Conservation (phyloP, 1,139 yeast species). For the Candida dubliniensis region DNA sequence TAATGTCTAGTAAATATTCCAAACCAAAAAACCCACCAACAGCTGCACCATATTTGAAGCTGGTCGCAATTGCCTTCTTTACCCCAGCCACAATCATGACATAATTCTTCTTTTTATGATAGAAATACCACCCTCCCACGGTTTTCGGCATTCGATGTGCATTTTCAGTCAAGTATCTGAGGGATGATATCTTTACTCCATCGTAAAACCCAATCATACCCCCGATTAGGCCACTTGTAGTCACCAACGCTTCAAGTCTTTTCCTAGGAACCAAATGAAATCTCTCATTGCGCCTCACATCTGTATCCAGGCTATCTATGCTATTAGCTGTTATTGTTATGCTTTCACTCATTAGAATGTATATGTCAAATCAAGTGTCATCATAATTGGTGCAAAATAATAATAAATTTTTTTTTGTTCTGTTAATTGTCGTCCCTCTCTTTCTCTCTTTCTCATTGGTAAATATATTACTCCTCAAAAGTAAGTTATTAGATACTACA, state of each 20-base stretch:
- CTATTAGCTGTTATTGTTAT: conserved; percentile 6
- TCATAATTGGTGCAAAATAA: not conserved
- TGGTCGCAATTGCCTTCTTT: conserved; percentile 42
- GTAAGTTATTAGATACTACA: too few relatives aligned
- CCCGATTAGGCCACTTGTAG: conserved; percentile 54
- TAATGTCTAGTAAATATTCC: conserved; percentile 60
- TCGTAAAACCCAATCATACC: conserved; percentile 60
- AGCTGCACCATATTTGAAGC: conserved; percentile 45
- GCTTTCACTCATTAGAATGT: conserved; percentile 4
- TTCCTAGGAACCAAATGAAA: conserved; percentile 43
- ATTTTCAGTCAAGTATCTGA: conserved; percentile 73
- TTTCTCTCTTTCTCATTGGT: too few relatives aligned
- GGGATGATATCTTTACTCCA: conserved; percentile 58
- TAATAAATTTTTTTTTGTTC: too few relatives aligned
- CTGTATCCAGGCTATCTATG: conserved; percentile 10
- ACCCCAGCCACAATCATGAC: conserved; percentile 62
- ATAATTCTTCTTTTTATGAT: conserved; percentile 82
- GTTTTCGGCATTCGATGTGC: conserved; percentile 78
- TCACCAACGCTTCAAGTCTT: conserved; percentile 32
- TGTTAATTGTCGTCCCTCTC: too few relatives aligned
- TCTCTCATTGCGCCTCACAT: conserved; percentile 30
- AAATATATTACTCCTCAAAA: too few relatives aligned
- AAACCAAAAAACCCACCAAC: conserved; percentile 56
- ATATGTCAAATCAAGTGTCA: not conserved
- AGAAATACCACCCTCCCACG: conserved; percentile 87